A percentile compares a stretch with the other conserved stretches of the same genome.
These are phyloP conservation scores for Eugenia klotzschiana DNA, from an alignment of 441 rosid genomes.

Conservation along the genomic window DNA sequence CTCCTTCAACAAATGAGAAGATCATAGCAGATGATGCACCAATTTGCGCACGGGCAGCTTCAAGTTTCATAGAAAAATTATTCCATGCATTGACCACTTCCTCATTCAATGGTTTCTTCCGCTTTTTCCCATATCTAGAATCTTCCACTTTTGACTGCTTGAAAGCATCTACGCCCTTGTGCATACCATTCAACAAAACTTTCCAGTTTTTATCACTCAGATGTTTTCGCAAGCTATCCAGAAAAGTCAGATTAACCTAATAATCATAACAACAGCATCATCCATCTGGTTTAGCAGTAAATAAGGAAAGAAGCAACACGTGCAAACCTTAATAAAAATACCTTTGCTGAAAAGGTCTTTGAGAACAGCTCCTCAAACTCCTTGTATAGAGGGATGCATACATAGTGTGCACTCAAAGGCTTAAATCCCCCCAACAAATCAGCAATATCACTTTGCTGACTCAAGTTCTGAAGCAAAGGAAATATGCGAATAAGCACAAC, in stretches of 20 bases:
- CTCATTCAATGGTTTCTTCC: slow-evolving; percentile 50
- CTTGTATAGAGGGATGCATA: slow-evolving; percentile 57
- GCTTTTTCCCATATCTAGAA: slow-evolving; percentile 41
- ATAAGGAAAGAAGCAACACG: neutral
- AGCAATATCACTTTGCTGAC: slow-evolving; percentile 97
- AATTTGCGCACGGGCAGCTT: slow-evolving; percentile 40
- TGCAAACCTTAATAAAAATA: slow-evolving; percentile 4
- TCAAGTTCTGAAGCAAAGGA: slow-evolving; percentile 62
- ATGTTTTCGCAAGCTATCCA: slow-evolving; percentile 30
- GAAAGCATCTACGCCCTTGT: slow-evolving; percentile 23
- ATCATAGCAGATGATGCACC: slow-evolving; percentile 63
- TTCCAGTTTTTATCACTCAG: slow-evolving; percentile 54
- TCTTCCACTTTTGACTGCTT: slow-evolving; percentile 11
- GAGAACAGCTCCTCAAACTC: slow-evolving; percentile 58
- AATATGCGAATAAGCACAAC: neutral
- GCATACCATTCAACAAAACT: slow-evolving; percentile 33
- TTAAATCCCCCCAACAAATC: slow-evolving; percentile 97
- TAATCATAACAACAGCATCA: slow-evolving; percentile 10
- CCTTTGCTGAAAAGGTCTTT: slow-evolving; percentile 34
- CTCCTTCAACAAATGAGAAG: slow-evolving; percentile 93
- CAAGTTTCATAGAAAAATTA: slow-evolving; percentile 37
- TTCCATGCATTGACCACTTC: slow-evolving; percentile 41
- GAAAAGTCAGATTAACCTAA: slow-evolving; percentile 36
- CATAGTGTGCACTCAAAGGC: slow-evolving; percentile 70
- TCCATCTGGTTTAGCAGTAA: neutral